phyloP scores from a whole-genome alignment of 2,329 filamentous ascomycete genomes.

The Fusarium equiseti region DNA sequence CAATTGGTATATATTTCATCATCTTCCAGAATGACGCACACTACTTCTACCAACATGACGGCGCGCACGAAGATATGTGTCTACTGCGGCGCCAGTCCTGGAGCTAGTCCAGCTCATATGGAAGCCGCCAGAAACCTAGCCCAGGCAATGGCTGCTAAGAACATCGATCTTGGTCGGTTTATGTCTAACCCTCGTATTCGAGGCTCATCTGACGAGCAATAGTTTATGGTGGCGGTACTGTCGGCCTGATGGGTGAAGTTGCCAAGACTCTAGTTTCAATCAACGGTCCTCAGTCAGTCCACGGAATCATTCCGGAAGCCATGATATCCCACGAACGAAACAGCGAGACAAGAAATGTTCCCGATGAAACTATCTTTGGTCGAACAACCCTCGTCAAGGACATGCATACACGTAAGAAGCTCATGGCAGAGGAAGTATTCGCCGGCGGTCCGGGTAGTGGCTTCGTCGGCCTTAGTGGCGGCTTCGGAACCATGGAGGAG shows the following conservation, averaged over 20 bases:
- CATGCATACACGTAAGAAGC: slow-evolving; percentile 95
- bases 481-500: slow-evolving; percentile 96
- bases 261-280: slow-evolving; percentile 87
- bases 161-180: slow-evolving; percentile 76
- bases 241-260: slow-evolving; percentile 95
- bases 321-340: slow-evolving; percentile 83
- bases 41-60: neutral
- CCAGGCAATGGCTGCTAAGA: slow-evolving; percentile 76
- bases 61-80: slow-evolving; percentile 81
- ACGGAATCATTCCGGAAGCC: slow-evolving; percentile 92
- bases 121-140: slow-evolving; percentile 83
- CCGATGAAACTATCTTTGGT: slow-evolving; percentile 77
- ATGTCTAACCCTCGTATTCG: neutral
- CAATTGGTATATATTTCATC: neutral
- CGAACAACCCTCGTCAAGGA: slow-evolving; percentile 89
- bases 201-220: neutral
- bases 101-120: slow-evolving; percentile 79
- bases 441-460: slow-evolving; percentile 84
- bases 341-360: slow-evolving; percentile 64
- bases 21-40: neutral
- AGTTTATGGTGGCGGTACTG: slow-evolving; percentile 96
- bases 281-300: slow-evolving; percentile 82
- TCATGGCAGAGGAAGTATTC: slow-evolving; percentile 92
- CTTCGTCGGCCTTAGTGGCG: slow-evolving; percentile 89
- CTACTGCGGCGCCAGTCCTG: slow-evolving; percentile 88